Base-by-base conservation (phyloP, 257 asterid genomes). In the Handroanthus guayacan region DNA sequence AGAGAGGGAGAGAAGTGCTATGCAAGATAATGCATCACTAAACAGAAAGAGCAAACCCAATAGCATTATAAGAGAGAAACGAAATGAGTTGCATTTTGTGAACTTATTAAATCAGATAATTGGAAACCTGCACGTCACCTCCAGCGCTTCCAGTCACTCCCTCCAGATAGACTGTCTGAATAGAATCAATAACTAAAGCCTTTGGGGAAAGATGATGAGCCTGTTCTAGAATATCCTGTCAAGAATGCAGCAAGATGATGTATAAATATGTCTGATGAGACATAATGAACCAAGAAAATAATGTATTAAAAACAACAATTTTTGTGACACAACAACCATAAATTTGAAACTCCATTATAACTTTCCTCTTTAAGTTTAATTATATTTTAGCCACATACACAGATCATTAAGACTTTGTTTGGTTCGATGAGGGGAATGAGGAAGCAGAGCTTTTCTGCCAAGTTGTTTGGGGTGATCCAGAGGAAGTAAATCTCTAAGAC, bases 91-190 rank as follows among this genome's bases (percentile, higher is more conserved):
- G 12, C 61, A 69, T 10, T 7, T 20, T 45, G 51, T 60, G 61
- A 31, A 66, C 58, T 75, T 50, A 50, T 56, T 39, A 39, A 65
- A 41, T 63, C 41, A 79, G 77, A 81, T 74, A 73, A 18, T 66
- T 52, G 52, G 61, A 60, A 86, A 95, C 98, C 99, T 95, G 98
- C 13, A 34, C 11, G 69, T 69, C 75, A 57, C 96, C 90, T 82
- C 98, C 98, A 71, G 94, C 94, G 81, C 92, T 90, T 83, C 98
- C 98, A 71, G 92, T 62, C 76, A 87, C 94, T 78, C 94, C 97
- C 67, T 67, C 82, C 70, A 90, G 81, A 86, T 88, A 93, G 70
- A 91, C 97, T 45, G 99, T 95, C 87, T 95, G 98, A 84, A 95
- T 95, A 77, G 99, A 95, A 84, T 95, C 99, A 78, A 91, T 75